These are phyloP conservation scores for Pigoraptor vietnamica DNA, from an alignment of 78 protist genomes.

Conservation along the genomic window DNA sequence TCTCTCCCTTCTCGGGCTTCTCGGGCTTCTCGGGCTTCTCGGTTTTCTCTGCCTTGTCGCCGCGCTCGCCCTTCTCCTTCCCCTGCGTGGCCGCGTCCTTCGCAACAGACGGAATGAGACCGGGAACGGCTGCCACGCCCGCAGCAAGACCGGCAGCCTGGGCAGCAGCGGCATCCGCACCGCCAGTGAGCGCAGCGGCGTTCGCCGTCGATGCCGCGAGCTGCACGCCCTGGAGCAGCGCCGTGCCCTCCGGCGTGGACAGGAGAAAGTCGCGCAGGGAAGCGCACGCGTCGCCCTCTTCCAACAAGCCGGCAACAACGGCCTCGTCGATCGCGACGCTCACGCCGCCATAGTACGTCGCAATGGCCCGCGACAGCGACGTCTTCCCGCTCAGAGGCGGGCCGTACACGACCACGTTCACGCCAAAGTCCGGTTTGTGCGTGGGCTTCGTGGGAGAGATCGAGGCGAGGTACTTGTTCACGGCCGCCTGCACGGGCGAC, in stretches of 20 bases:
- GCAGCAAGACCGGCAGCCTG: not conserved
- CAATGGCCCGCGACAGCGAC: not conserved
- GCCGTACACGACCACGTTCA: not conserved
- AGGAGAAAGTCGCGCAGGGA: not conserved
- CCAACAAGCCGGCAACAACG: not conserved
- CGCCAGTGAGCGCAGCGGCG: not conserved
- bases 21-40: not conserved
- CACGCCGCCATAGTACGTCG: not conserved
- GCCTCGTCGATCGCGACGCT: not conserved
- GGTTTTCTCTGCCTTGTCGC: not conserved
- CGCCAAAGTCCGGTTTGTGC: not conserved
- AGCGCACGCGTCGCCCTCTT: not conserved
- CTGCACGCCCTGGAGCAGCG: not conserved
- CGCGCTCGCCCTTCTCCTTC: not conserved
- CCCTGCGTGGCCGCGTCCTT: not conserved
- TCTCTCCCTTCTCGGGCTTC: not conserved
- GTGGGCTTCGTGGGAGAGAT: not conserved
- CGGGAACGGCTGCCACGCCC: not conserved
- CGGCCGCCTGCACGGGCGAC: not conserved
- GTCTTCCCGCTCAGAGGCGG: not conserved
- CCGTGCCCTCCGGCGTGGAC: not conserved
- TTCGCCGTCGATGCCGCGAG: not conserved
- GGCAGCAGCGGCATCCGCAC: not conserved
- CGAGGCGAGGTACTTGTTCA: not conserved
- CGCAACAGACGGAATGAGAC: not conserved